Percentiles rank a stretch among this genome's conserved stretches.
These are phyloP conservation scores for Elsinoe ampelina DNA, from an alignment of 2,329 filamentous ascomycete species.

Conservation along the genomic window DNA sequence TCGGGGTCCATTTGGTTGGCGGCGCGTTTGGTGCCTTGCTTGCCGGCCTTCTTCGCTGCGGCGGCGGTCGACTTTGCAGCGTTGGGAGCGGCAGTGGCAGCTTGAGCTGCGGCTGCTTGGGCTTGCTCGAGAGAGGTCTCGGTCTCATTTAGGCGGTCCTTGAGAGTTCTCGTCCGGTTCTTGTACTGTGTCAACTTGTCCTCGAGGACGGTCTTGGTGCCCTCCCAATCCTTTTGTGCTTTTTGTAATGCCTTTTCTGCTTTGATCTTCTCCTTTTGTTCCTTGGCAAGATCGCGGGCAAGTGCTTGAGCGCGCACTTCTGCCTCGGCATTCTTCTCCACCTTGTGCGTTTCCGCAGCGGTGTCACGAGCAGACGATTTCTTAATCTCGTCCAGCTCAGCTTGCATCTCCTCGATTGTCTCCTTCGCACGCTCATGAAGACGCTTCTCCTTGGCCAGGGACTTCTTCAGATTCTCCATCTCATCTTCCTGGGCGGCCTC, in stretches of 20 bases:
- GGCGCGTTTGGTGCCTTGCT: conserved; percentile 34
- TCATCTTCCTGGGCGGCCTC: conserved; percentile 35
- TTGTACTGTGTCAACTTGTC: conserved; percentile 61
- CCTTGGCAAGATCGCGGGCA: conserved; percentile 41
- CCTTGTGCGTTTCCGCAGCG: conserved; percentile 32
- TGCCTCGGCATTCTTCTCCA: conserved; percentile 33
- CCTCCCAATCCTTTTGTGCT: conserved; percentile 51
- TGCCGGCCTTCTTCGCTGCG: conserved; percentile 25
- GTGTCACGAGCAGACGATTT: conserved; percentile 22
- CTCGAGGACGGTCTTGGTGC: conserved; percentile 56
- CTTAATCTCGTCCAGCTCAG: conserved; percentile 27
- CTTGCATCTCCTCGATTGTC: conserved; percentile 25
- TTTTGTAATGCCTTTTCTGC: conserved; percentile 46
- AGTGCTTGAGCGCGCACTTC: conserved; percentile 38
- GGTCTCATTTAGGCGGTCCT: conserved; percentile 62
- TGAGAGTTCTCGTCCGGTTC: conserved; percentile 58
- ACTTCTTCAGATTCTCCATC: conserved; percentile 38
- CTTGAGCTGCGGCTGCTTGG: conserved; percentile 27
- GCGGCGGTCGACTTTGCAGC: conserved; percentile 25
- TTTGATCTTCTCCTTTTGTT: conserved; percentile 44
- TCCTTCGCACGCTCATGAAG: conserved; percentile 35
- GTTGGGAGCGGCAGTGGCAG: conserved; percentile 24
- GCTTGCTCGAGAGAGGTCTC: conserved; percentile 41
- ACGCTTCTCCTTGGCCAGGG: conserved; percentile 38
- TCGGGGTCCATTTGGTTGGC: conserved; percentile 39